Evolutionary conservation across 2,329 filamentous ascomycete genomes (phyloP).

Genomic region (Ophiostoma triangulosporum): DNA sequence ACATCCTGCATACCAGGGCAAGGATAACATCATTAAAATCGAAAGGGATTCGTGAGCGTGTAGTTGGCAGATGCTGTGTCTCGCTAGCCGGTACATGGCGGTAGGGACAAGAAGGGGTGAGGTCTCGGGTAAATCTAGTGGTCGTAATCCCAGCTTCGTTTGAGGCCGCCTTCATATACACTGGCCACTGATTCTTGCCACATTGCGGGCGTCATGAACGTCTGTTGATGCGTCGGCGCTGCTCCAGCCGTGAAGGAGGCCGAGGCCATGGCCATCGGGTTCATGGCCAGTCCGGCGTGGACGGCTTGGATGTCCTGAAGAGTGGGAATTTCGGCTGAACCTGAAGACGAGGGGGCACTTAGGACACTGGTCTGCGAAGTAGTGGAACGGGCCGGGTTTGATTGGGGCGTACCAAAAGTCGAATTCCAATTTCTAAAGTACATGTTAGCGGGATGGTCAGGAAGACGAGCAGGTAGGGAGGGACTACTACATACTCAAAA

Average conservation of each 20-base stretch:
- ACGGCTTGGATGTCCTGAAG: conserved; percentile 40
- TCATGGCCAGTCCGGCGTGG: conserved; percentile 31
- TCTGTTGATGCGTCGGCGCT: conserved; percentile 25
- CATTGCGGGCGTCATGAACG: conserved; percentile 57
- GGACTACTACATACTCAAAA: conserved; percentile 77
- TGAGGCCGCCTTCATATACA: conserved; percentile 52
- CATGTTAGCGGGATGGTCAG: neutral
- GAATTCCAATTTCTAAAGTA: conserved; percentile 77
- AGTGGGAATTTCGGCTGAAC: conserved; percentile 38
- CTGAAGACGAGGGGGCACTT: conserved; percentile 39
- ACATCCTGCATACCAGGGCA: conserved; percentile 2
- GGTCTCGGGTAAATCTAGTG: neutral
- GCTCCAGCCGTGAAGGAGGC: conserved; percentile 34
- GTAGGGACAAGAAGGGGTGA: neutral
- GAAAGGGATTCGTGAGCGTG: neutral
- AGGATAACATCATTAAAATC: neutral
- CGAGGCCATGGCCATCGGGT: conserved; percentile 31
- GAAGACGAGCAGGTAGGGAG: neutral
- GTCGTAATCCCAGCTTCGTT: conserved; percentile 48
- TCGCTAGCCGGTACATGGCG: neutral
- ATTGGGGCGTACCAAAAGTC: conserved; percentile 66
- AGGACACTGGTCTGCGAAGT: conserved; percentile 35
- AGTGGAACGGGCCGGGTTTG: conserved; percentile 29
- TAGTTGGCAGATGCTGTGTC: neutral
- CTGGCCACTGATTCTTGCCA: conserved; percentile 60